Evolutionary conservation across 2,329 filamentous ascomycete genomes (phyloP), one percentile per base, ranked within the genome.

Genomic region (Celoporthe dispersa): DNA sequence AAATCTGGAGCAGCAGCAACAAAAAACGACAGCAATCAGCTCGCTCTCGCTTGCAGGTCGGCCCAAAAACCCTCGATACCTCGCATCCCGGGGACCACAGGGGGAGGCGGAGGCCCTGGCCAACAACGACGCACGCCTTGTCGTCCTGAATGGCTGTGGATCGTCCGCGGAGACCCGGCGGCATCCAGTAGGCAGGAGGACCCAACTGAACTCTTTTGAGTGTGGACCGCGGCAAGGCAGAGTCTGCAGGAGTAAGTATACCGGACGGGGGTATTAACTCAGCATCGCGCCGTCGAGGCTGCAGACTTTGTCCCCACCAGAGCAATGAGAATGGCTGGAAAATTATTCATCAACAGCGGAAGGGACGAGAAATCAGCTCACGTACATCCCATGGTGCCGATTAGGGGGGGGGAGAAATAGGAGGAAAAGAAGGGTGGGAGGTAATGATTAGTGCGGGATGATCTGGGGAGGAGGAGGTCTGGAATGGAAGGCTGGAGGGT

Each of bases 221-320:
- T 48, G 61, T 12, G 22, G 28, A 37, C 31, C 62, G 16, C n/a
- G n/a, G n/a, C n/a, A n/a, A n/a, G n/a, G n/a, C 33, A 5, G 14
- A 37, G 33, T 33, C 16, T 22, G 16, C 22, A 22, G 57, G 12
- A 60, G 57, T 3, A 22, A 22, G 8, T 39, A 39, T 31, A 33
- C 28, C 28, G 57, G 31, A 33, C 1, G 22, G 22, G 14, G 28
- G 4, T 8, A 35, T 35, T 14, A 60, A n/a, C 57, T 37, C 62
- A 31, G 33, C 41, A 51, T 39, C 8, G 28, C 11, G 19, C 44
- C 44, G 28, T 25, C 6, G 55, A 64, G 55, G 31, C 35, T 66
- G 44, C 57, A 63, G 62, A 66, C 66, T 62, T 66, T 68, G n/a
- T 62, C 61, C 66, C 33, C 7, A 55, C n/a, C 14, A 19, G 31